Conservation (phyloP, 768 basidiomycete species). For the Hemileccinum impolitum region DNA sequence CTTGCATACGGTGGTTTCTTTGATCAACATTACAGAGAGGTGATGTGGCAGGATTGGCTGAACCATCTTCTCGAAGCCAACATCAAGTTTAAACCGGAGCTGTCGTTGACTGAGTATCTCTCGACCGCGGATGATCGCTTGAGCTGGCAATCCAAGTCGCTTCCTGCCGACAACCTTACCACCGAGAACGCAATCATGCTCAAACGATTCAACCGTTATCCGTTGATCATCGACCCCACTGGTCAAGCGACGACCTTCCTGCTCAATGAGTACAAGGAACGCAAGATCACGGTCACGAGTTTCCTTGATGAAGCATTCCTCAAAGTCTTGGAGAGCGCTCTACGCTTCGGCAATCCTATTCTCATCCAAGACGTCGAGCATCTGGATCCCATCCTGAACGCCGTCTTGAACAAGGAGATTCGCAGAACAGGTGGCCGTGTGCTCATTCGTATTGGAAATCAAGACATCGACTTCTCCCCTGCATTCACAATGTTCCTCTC, state of each 20-base stretch:
- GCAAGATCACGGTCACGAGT: conserved; percentile 97
- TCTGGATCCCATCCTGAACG: conserved; percentile 95
- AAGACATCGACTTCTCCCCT: conserved; percentile 99
- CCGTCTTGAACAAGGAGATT: conserved; percentile 95
- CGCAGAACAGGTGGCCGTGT: conserved; percentile 95
- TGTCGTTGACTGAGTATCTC: conserved; percentile 92
- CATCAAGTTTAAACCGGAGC: conserved; percentile 88
- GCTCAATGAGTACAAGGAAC: conserved; percentile 89
- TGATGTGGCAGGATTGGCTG: conserved; percentile 96
- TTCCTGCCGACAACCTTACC: conserved; percentile 95
- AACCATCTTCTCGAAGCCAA: conserved; percentile 84
- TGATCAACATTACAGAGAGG: conserved; percentile 95
- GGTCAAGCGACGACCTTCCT: conserved; percentile 96
- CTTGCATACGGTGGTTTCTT: conserved; percentile 97
- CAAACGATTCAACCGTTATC: conserved; percentile 96
- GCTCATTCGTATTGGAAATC: conserved; percentile 91
- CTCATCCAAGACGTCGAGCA: conserved; percentile 98
- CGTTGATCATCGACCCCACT: conserved; percentile 95
- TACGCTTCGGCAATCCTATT: conserved; percentile 96
- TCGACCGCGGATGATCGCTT: conserved; percentile 96
- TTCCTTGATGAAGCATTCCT: conserved; percentile 99
- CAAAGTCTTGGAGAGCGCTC: conserved; percentile 96
- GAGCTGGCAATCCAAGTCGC: conserved; percentile 90
- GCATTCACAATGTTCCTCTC: conserved; percentile 99
- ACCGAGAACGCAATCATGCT: conserved; percentile 99